phyloP scores from a whole-genome alignment of 176 grass and related monocot species.

The Aegilops sharonensis region DNA sequence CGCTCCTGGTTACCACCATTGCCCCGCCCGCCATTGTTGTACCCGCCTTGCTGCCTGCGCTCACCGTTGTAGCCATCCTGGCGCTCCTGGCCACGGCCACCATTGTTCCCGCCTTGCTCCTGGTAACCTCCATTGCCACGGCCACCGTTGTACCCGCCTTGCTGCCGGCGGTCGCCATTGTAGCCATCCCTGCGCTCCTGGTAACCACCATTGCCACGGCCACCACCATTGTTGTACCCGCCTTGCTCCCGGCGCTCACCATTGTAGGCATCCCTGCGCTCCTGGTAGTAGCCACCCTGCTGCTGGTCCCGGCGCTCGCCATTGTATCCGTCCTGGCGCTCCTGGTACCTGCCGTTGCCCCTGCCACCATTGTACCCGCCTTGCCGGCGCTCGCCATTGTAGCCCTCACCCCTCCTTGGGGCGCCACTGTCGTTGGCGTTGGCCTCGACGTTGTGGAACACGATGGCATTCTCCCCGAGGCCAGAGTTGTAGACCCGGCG shows the following conservation, averaged over 20 bases:
- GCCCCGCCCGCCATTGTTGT: neutral
- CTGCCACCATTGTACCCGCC: neutral
- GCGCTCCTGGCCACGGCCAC: neutral
- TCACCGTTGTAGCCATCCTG: too few relatives aligned
- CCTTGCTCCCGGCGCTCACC: neutral
- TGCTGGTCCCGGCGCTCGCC: neutral
- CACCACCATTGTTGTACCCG: too few relatives aligned
- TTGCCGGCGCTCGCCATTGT: neutral
- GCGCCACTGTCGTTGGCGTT: neutral
- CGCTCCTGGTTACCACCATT: too few relatives aligned
- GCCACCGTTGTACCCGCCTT: neutral
- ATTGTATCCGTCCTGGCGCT: neutral
- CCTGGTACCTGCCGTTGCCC: neutral
- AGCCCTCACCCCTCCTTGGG: neutral
- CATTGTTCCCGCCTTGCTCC: neutral
- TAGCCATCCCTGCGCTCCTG: neutral
- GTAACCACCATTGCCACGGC: neutral
- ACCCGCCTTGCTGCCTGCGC: neutral
- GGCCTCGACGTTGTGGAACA: neutral
- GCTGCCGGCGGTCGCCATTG: neutral
- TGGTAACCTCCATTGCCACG: neutral
- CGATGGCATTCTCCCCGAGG: neutral
- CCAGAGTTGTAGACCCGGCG: neutral
- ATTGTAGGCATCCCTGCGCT: neutral
- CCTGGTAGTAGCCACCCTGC: neutral